These are phyloP conservation scores for Populus trichocarpa DNA, from an alignment of 441 rosid species.

Conservation along the genomic window DNA sequence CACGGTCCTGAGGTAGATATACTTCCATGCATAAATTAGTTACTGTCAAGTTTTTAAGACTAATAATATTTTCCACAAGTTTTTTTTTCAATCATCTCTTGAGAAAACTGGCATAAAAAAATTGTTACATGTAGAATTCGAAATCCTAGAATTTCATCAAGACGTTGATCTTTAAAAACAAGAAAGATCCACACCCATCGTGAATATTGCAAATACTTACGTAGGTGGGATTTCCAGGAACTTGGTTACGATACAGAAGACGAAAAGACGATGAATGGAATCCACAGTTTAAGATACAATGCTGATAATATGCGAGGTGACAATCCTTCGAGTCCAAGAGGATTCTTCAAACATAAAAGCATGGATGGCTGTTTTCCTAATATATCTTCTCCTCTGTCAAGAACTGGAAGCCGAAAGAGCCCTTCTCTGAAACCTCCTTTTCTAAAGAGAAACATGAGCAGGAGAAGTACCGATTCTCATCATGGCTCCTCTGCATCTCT, in stretches of 20 bases:
- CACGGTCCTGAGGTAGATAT: slow-evolving; percentile 13
- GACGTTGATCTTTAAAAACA: neutral
- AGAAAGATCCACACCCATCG: neutral
- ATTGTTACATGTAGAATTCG: neutral
- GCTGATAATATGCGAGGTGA: slow-evolving; percentile 7
- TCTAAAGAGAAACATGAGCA: slow-evolving; percentile 29
- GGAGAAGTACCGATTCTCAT: slow-evolving; percentile 26
- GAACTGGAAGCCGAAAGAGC: slow-evolving; percentile 44
- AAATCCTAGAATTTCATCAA: neutral
- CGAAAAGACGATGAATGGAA: slow-evolving; percentile 36
- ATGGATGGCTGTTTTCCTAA: slow-evolving; percentile 28
- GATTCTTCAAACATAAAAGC: slow-evolving; percentile 25
- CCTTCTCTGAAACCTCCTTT: slow-evolving; percentile 24
- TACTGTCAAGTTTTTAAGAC: neutral
- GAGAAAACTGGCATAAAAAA: neutral
- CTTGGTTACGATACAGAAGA: slow-evolving; percentile 17
- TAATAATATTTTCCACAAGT: neutral
- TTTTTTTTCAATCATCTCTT: neutral
- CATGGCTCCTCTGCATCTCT: slow-evolving; percentile 17
- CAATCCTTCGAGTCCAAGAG: slow-evolving; percentile 11
- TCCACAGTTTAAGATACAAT: slow-evolving; percentile 35
- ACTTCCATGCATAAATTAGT: neutral
- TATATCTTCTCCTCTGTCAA: slow-evolving; percentile 30
- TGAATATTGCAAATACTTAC: neutral
- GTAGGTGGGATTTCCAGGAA: slow-evolving; percentile 12